Evolutionary conservation across 257 asterid genomes (phyloP), one percentile per base, ranked within the genome.

Genomic region (Haberlea rhodopensis): DNA sequence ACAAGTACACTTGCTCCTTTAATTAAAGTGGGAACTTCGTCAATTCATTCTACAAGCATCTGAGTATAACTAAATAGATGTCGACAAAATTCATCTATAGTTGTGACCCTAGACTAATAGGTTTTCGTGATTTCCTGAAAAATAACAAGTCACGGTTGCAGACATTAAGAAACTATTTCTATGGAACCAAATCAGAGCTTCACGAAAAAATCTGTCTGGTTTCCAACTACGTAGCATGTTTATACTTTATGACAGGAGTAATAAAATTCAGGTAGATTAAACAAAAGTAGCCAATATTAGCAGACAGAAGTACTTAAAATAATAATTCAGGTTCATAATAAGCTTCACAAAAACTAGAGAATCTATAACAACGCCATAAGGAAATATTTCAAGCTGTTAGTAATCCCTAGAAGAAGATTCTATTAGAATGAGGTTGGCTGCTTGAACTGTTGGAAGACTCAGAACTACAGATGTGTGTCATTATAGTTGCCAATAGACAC

Each of bases 311-410:
- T 25, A 21, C 27, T 53, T 11, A 3, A 11, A 40, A 40, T 24
- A 70, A 54, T 56, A 20, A 18, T 34, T 34, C 54, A 37, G 34
- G 52, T 63, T 21, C 48, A 57, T 18, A 23, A 5, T 9, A 65
- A 49, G 58, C 56, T 54, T 19, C 20, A 2, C 6, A 57, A 43
- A n/a, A 56, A 40, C 49, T 57, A 34, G 29, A 19, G 48, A 40
- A 40, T 18, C 48, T 4, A 40, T 11, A 13, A 34, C 15, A 18
- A n/a, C 48, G 15, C n/a, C 48, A 40, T 40, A 18, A 15, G 0
- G 15, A 40, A 40, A 40, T 40, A 40, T 40, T 13, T 40, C 48
- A 40, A 34, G 45, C 45, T 34, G 0, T 15, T 9, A 34, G 45
- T 34, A 34, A 34, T 10, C 45, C 45, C 4, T 15, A 2, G 48